These are phyloP conservation scores for Talaromyces nanjingensis DNA, from an alignment of 495 filamentous ascomycete species.

Conservation along the genomic window DNA sequence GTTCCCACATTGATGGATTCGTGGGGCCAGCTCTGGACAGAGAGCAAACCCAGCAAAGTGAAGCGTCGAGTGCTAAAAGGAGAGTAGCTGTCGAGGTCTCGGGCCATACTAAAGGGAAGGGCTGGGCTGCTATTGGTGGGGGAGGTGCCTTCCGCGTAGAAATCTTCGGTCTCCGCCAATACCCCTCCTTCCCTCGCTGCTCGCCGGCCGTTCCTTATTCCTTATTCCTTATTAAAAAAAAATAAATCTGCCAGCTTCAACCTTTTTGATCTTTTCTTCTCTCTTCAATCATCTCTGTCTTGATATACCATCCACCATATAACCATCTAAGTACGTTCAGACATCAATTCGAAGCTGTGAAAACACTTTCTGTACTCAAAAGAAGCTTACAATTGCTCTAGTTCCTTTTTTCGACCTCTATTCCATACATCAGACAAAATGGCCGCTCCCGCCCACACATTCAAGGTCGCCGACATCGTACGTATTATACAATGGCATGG, in stretches of 20 bases:
- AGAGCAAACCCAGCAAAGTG: background rate
- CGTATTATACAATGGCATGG: constrained; percentile 18
- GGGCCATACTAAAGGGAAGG: too few species aligned
- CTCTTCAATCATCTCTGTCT: background rate
- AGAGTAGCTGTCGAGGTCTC: background rate
- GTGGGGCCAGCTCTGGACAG: background rate
- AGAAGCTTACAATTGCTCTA: constrained; percentile 7
- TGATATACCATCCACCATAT: background rate
- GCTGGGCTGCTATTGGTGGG: background rate
- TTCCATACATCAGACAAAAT: constrained; percentile 16
- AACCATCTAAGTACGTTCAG: background rate
- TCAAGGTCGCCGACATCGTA: constrained; percentile 97
- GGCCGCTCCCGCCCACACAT: constrained; percentile 79
- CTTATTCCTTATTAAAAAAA: background rate
- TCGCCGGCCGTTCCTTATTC: too few species aligned
- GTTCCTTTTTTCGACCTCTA: background rate
- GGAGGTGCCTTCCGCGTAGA: background rate
- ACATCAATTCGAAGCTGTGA: background rate
- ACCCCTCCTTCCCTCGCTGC: background rate
- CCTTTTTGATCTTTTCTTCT: constrained; percentile 2
- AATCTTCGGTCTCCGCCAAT: constrained; percentile 8
- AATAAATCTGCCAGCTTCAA: constrained; percentile 1
- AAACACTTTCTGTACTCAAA: background rate
- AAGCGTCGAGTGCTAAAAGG: background rate
- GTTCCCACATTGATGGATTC: background rate